Base-by-base conservation (phyloP, 805 yeast species). In the Kregervanrija fluxuum region DNA sequence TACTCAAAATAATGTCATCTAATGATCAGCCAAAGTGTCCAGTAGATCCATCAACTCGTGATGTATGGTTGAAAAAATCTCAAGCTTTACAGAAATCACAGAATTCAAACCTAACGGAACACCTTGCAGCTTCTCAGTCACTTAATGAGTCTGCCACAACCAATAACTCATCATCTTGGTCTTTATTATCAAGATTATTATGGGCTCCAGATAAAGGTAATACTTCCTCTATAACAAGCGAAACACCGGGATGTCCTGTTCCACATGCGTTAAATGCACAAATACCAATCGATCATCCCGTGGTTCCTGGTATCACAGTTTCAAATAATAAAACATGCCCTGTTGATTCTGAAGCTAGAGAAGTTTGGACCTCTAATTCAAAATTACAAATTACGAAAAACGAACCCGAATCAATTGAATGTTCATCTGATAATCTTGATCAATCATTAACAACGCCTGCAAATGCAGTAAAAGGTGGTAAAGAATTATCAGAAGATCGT, bases 401-500 rank as follows among this genome's bases (percentile, higher is more conserved):
- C n/a, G 55, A 49, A 33, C 55, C 55, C n/a, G 49, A 48, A 28
- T 75, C 75, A 9, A 60, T 74, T 8, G 79, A 50, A 45, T 78
- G 82, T 52, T 69, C 77, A 3, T 77, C 83, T 1, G 72, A 64
- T 35, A 56, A 61, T 4, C 40, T 75, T 8, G 68, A 67, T 11
- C 61, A 59, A 5, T 10, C 45, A 31, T 16, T 44, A 13, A 11
- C 10, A 10, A 49, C 56, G 0, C 68, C 73, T 5, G 43, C 51
- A 0, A 61, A 65, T 40, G 39, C 49, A 9, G 38, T 34, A 3
- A 37, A 40, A 1, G 66, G 72, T 1, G 50, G 68, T 36, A 67
- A 69, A 0, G 56, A 64, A 1, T 66, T 89, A 32, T 84, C 95
- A 0, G 75, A 74, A n/a, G 86, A 82, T 1, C 69, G 96, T 48